phyloP scores from a whole-genome alignment of 768 basidiomycete genomes.

The Calocybe indica region DNA sequence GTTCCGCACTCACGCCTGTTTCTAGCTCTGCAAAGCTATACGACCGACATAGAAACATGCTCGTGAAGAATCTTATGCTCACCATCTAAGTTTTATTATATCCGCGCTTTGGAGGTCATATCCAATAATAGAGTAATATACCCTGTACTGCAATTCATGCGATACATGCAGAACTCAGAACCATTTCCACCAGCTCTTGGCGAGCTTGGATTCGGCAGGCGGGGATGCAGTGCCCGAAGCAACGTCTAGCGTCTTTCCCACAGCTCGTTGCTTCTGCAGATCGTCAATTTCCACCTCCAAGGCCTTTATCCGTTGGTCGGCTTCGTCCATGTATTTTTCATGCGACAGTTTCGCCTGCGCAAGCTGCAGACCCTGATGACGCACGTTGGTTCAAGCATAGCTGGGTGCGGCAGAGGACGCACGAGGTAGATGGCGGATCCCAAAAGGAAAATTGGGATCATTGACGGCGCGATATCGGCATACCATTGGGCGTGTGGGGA shows the following conservation, averaged over 20 bases:
- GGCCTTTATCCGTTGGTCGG: conserved; percentile 39
- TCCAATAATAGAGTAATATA: background rate
- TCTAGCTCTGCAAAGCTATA: conserved; percentile 67
- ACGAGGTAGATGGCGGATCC: conserved; percentile 80
- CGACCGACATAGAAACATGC: conserved; percentile 58
- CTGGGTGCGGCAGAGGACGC: conserved; percentile 9
- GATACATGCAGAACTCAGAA: too few relatives aligned
- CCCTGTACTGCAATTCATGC: background rate
- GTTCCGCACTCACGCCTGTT: conserved; percentile 8
- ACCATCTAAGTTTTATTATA: background rate
- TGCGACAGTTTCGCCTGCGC: conserved; percentile 57
- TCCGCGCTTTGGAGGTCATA: background rate
- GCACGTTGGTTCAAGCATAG: conserved; percentile 1
- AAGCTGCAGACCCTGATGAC: conserved; percentile 58
- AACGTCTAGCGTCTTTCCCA: conserved; percentile 7
- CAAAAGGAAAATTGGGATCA: conserved; percentile 73
- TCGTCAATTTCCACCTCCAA: conserved; percentile 57
- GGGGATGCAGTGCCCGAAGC: background rate
- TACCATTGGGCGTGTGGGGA: conserved; percentile 66
- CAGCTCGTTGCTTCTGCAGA: conserved; percentile 25
- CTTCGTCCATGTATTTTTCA: conserved; percentile 66
- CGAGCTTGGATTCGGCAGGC: conserved; percentile 1
- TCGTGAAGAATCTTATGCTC: conserved; percentile 43
- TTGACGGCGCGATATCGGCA: conserved; percentile 61
- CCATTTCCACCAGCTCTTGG: conserved; percentile 14